These are phyloP conservation scores for Nicotiana tabacum DNA, from an alignment of 257 asterid species.

Conservation along the genomic window DNA sequence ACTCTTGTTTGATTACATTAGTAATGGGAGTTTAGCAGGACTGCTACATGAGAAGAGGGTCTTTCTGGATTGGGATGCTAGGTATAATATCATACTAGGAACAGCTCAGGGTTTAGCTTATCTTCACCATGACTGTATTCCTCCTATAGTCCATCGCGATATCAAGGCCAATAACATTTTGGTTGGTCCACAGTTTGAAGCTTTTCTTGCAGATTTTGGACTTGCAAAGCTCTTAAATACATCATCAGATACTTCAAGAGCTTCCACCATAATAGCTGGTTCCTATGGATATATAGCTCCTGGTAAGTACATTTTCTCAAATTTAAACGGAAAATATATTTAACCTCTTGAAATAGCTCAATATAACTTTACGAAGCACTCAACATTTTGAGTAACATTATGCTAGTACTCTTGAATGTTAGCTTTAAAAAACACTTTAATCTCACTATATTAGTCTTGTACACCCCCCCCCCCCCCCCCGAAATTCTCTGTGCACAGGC, in stretches of 20 bases:
- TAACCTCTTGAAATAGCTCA: too few relatives aligned
- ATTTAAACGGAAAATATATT: too few relatives aligned
- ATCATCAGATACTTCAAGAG: conserved; percentile 36
- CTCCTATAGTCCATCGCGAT: conserved; percentile 69
- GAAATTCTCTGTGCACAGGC: not conserved
- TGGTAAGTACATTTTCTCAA: conserved; percentile 33
- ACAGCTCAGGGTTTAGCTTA: conserved; percentile 70
- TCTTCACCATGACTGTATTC: conserved; percentile 75
- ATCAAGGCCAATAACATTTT: conserved; percentile 67
- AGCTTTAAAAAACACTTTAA: not conserved
- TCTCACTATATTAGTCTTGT: not conserved
- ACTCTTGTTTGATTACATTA: conserved; percentile 60
- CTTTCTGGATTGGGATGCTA: conserved; percentile 57
- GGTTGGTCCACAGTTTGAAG: conserved; percentile 58
- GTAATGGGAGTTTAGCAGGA: conserved; percentile 65
- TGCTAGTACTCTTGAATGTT: not conserved
- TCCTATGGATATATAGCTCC: conserved; percentile 81
- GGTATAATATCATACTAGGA: conserved; percentile 62
- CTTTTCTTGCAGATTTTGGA: conserved; percentile 75
- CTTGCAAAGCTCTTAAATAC: conserved; percentile 56
- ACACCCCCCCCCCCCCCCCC: not conserved
- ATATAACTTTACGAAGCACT: not conserved
- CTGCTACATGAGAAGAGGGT: conserved; percentile 48
- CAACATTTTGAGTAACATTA: not conserved
- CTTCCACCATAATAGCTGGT: conserved; percentile 50